These are phyloP conservation scores for Trichoderma afroharzianum DNA, from an alignment of 2,329 filamentous ascomycete species.

Conservation along the genomic window DNA sequence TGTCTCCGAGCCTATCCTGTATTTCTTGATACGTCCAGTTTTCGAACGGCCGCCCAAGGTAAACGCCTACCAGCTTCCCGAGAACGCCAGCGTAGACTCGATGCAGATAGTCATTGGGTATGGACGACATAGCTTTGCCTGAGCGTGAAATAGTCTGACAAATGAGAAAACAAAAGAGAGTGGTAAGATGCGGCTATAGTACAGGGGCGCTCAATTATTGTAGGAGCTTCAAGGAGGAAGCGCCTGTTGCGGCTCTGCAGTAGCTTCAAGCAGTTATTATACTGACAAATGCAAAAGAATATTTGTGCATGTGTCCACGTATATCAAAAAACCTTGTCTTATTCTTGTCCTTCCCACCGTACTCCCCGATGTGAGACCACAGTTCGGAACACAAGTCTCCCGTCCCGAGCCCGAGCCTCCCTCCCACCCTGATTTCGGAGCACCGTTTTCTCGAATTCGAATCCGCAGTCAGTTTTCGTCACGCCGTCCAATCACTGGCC, in stretches of 20 bases:
- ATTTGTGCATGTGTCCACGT: background rate
- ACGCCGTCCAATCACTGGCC: background rate
- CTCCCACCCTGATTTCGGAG: background rate
- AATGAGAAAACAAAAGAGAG: background rate
- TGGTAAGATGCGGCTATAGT: background rate
- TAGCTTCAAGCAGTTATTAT: background rate
- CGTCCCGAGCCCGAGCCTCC: background rate
- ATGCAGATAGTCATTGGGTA: background rate
- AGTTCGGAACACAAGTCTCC: background rate
- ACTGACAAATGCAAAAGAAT: background rate
- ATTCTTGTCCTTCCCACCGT: background rate
- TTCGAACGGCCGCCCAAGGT: slow-evolving; percentile 33
- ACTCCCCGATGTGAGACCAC: background rate
- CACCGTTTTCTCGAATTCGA: background rate
- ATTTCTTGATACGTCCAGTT: slow-evolving; percentile 36
- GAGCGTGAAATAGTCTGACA: background rate
- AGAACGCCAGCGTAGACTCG: background rate
- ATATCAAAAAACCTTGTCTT: background rate
- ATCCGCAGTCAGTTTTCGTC: background rate
- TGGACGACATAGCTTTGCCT: background rate
- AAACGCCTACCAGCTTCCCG: background rate
- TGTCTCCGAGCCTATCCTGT: slow-evolving; percentile 29
- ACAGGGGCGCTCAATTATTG: slow-evolving; percentile 11
- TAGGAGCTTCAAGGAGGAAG: slow-evolving; percentile 33
- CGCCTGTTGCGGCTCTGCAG: background rate